These are phyloP conservation scores for Cocos nucifera DNA, from an alignment of 176 grass and related monocot genomes.

Conservation along the genomic window DNA sequence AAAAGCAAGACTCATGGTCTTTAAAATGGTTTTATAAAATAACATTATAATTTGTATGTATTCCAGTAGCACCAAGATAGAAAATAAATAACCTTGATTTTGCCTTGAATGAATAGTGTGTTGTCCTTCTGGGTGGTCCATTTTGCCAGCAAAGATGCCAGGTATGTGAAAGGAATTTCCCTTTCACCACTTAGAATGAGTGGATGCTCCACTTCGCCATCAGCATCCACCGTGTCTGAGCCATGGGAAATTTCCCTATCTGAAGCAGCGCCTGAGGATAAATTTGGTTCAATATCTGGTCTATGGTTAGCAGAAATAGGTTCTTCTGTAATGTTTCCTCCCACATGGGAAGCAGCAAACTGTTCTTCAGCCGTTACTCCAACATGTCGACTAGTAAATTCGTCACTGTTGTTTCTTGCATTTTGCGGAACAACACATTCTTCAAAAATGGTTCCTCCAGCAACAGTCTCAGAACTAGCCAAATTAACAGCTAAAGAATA, in stretches of 20 bases:
- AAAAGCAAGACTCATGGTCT: too few species aligned
- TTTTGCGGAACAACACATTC: constrained; percentile 21
- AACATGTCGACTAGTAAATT: constrained; percentile 7
- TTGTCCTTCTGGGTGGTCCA: constrained; percentile 45
- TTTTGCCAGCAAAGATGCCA: constrained; percentile 44
- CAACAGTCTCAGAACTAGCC: constrained; percentile 12
- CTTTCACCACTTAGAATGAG: constrained; percentile 39
- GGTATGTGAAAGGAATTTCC: constrained; percentile 66
- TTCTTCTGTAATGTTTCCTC: constrained; percentile 19
- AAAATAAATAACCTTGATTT: constrained; percentile 60
- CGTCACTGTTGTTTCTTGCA: constrained; percentile 11
- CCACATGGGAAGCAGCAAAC: constrained; percentile 21
- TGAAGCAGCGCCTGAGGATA: constrained; percentile 17
- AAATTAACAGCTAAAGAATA: constrained; percentile 22
- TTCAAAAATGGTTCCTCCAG: constrained; percentile 19
- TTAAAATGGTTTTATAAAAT: too few species aligned
- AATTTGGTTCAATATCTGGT: constrained; percentile 11
- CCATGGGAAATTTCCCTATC: constrained; percentile 18
- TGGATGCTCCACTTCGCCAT: constrained; percentile 26
- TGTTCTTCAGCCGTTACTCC: constrained; percentile 27
- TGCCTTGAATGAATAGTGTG: constrained; percentile 47
- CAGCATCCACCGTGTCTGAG: constrained; percentile 25
- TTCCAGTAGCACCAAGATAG: too few species aligned
- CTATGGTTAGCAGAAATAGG: constrained; percentile 13
- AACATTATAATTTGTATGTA: too few species aligned